These are phyloP conservation scores for Lentinula boryana DNA, from an alignment of 768 basidiomycete genomes.

Conservation along the genomic window DNA sequence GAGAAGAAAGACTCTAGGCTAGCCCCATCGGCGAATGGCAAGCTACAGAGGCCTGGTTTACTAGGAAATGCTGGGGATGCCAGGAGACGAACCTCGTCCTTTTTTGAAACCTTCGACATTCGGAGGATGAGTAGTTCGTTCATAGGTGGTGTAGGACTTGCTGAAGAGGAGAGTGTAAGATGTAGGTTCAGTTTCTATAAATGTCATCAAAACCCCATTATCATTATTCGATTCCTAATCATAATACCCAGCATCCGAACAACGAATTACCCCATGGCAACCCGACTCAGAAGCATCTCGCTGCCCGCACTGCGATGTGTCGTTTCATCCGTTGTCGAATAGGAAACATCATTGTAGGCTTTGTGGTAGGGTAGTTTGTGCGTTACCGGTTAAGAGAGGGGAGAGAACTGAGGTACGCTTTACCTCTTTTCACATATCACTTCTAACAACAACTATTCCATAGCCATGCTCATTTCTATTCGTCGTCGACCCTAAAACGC, in stretches of 20 bases:
- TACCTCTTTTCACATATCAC: background rate
- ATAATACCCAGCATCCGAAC: slow-evolving; percentile 48
- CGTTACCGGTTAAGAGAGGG: slow-evolving; percentile 71
- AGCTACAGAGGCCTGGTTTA: slow-evolving; percentile 12
- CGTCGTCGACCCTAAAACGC: slow-evolving; percentile 74
- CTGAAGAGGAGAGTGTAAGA: slow-evolving; percentile 67
- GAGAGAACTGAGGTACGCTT: slow-evolving; percentile 40
- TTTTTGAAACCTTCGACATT: slow-evolving; percentile 64
- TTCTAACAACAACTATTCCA: background rate
- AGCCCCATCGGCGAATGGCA: slow-evolving; percentile 3
- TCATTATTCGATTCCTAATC: background rate
- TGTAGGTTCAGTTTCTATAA: slow-evolving; percentile 32
- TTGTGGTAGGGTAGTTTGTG: slow-evolving; percentile 89
- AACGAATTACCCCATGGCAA: slow-evolving; percentile 93
- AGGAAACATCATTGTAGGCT: slow-evolving; percentile 95
- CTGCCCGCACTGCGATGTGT: slow-evolving; percentile 80
- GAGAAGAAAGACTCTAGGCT: background rate
- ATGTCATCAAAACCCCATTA: background rate
- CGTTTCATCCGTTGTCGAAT: slow-evolving; percentile 86
- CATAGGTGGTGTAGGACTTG: slow-evolving; percentile 49
- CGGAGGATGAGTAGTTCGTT: slow-evolving; percentile 33
- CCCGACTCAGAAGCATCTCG: slow-evolving; percentile 69
- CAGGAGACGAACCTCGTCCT: slow-evolving; percentile 52
- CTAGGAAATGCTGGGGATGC: slow-evolving; percentile 8
- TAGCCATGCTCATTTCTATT: slow-evolving; percentile 73